Percentiles rank a stretch among this genome's conserved stretches.
Conservation (phyloP, 352 stramenopile genomes). For the Globisporangium nodosum region DNA sequence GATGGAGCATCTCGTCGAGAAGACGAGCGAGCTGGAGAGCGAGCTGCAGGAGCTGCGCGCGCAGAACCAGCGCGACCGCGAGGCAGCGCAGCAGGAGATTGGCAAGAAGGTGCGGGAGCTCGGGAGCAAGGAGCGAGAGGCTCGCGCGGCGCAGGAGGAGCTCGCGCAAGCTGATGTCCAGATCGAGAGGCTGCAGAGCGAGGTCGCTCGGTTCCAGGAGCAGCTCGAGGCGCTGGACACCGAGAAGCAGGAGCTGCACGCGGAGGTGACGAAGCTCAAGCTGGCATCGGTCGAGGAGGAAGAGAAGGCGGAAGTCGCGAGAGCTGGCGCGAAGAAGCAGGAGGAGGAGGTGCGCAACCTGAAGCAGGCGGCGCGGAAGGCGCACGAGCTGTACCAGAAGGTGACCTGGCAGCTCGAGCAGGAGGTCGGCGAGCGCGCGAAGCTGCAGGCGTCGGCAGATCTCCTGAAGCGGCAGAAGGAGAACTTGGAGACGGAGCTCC, state of each 20-base stretch:
- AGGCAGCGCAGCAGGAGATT: background rate
- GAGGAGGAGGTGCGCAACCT: constrained; percentile 58
- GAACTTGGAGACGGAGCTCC: constrained; percentile 29
- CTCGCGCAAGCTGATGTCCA: constrained; percentile 21
- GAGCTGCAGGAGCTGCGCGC: constrained; percentile 21
- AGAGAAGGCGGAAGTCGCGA: constrained; percentile 39
- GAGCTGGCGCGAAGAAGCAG: constrained; percentile 27
- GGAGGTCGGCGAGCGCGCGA: constrained; percentile 40
- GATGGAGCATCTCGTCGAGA: constrained; percentile 29
- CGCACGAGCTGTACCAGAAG: constrained; percentile 56
- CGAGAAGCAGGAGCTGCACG: constrained; percentile 29
- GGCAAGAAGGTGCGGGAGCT: constrained; percentile 5
- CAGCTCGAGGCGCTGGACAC: constrained; percentile 18
- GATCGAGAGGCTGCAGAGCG: constrained; percentile 22
- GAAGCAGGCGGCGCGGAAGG: constrained; percentile 45
- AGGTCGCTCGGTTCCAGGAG: constrained; percentile 14
- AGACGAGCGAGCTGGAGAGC: constrained; percentile 29
- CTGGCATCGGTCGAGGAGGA: constrained; percentile 39
- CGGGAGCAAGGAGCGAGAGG: constrained; percentile 19
- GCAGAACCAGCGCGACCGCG: constrained; percentile 2
- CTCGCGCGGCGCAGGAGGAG: constrained; percentile 23
- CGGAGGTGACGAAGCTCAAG: constrained; percentile 28
- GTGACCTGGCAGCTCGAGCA: constrained; percentile 50
- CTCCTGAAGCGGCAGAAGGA: constrained; percentile 36
- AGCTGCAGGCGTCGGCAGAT: constrained; percentile 31